Evolutionary conservation across 305 asterid species (phyloP).

Genomic region (Salvia sclarea): DNA sequence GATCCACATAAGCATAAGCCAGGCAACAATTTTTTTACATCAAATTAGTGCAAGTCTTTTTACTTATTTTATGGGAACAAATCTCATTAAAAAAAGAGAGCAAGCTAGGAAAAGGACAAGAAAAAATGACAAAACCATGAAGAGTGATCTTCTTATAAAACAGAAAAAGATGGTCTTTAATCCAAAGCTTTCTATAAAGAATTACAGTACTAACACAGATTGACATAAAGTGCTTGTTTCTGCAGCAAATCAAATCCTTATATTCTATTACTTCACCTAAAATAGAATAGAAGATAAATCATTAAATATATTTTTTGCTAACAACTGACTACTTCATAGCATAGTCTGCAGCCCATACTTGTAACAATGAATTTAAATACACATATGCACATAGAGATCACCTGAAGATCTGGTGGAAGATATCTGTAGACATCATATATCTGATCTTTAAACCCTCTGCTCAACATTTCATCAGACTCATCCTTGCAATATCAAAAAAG

Average conservation of each 20-base stretch:
- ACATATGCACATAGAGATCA: slow-evolving; percentile 9
- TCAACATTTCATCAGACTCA: slow-evolving; percentile 98
- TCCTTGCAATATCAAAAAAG: slow-evolving; percentile 49
- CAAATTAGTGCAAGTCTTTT: not conserved
- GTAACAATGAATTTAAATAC: not conserved
- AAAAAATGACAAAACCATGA: not conserved
- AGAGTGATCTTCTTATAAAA: not conserved
- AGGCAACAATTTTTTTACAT: not conserved
- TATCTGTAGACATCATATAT: slow-evolving; percentile 94
- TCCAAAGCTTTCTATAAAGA: not conserved
- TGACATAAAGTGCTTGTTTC: not conserved
- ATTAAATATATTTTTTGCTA: not conserved
- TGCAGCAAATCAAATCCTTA: not conserved
- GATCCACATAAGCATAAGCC: not conserved
- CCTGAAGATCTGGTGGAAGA: slow-evolving; percentile 98
- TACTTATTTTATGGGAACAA: not conserved
- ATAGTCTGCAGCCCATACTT: not conserved
- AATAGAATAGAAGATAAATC: not conserved
- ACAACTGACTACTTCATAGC: not conserved
- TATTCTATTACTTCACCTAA: not conserved
- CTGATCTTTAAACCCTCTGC: slow-evolving; percentile 97
- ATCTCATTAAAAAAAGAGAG: not conserved
- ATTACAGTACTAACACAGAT: not conserved
- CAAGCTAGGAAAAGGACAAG: not conserved
- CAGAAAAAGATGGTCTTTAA: not conserved